A percentile compares a stretch with the other conserved stretches of the same genome.
phyloP scores from a whole-genome alignment of 1,284 basidiomycete genomes.

The Athelia psychrophila region DNA sequence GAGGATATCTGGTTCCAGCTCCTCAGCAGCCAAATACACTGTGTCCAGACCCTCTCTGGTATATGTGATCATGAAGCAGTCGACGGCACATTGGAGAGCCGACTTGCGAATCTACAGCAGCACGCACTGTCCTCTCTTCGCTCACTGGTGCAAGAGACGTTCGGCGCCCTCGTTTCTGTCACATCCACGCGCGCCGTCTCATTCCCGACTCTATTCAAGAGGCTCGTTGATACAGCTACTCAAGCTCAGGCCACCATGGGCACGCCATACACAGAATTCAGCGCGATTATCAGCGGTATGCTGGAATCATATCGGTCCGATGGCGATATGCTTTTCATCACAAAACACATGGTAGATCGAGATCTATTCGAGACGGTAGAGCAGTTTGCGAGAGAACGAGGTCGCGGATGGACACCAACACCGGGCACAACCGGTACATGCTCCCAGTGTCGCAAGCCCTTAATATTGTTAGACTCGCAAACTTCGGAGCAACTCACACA shows the following conservation, averaged over 20 bases:
- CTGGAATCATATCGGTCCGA: slow-evolving; percentile 91
- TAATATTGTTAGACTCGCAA: slow-evolving; percentile 24
- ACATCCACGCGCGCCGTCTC: slow-evolving; percentile 83
- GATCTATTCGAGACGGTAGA: slow-evolving; percentile 81
- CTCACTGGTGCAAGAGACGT: slow-evolving; percentile 81
- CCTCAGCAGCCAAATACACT: slow-evolving; percentile 77
- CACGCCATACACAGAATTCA: slow-evolving; percentile 89
- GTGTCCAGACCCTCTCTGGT: slow-evolving; percentile 69
- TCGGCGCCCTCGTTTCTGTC: slow-evolving; percentile 80
- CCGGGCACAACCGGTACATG: slow-evolving; percentile 34
- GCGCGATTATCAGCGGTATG: slow-evolving; percentile 90
- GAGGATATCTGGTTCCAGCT: slow-evolving; percentile 93
- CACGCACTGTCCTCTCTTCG: slow-evolving; percentile 56
- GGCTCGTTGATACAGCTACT: slow-evolving; percentile 74
- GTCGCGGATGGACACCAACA: slow-evolving; percentile 50
- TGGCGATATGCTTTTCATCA: slow-evolving; percentile 87
- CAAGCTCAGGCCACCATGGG: slow-evolving; percentile 43
- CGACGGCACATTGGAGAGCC: slow-evolving; percentile 17
- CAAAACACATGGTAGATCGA: slow-evolving; percentile 78
- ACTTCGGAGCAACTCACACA: slow-evolving; percentile 2
- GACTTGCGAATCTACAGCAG: slow-evolving; percentile 19
- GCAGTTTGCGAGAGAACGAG: slow-evolving; percentile 44
- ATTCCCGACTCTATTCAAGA: slow-evolving; percentile 89
- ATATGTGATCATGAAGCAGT: slow-evolving; percentile 29
- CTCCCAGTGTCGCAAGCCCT: slow-evolving; percentile 40